Percentiles rank a stretch among this genome's conserved stretches.
These are phyloP conservation scores for Moesziomyces sp. DNA, from an alignment of 1,284 basidiomycete species.

Conservation along the genomic window DNA sequence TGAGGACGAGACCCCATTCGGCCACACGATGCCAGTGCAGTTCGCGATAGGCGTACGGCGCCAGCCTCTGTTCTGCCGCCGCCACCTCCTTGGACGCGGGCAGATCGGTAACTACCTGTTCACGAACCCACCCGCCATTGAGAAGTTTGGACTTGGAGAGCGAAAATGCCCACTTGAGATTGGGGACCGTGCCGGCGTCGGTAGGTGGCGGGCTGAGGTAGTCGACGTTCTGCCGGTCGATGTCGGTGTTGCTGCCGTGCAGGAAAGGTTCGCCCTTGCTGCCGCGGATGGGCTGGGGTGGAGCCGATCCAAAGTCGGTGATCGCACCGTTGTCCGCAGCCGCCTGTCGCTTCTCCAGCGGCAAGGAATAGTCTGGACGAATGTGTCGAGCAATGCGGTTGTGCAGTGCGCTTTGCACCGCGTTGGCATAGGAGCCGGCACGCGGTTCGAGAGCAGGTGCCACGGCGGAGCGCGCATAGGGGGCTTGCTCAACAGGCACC, in stretches of 20 bases:
- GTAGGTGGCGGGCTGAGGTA: conserved; percentile 6
- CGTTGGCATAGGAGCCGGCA: neutral
- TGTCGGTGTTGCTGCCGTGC: conserved; percentile 7
- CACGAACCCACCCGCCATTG: conserved; percentile 14
- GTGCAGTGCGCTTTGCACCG: conserved; percentile 11
- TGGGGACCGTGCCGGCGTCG: conserved; percentile 7
- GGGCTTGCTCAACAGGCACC: neutral
- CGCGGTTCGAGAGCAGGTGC: conserved; percentile 1
- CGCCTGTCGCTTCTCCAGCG: neutral
- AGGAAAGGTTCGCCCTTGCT: conserved; percentile 12
- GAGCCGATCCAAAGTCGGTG: neutral
- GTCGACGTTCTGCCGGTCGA: conserved; percentile 15
- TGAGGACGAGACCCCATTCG: conserved; percentile 60
- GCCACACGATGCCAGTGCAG: conserved; percentile 26
- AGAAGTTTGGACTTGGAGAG: conserved; percentile 5
- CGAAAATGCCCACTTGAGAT: conserved; percentile 17
- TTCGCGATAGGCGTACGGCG: conserved; percentile 18
- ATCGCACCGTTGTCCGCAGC: conserved; percentile 1
- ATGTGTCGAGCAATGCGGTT: conserved; percentile 16
- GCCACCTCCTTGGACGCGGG: conserved; percentile 3
- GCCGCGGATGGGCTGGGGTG: conserved; percentile 15
- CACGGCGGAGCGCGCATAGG: neutral
- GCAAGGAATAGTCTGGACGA: conserved; percentile 7
- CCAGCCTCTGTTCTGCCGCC: conserved; percentile 8
- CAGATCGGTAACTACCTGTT: conserved; percentile 12